phyloP scores from a whole-genome alignment of 192 early-diverging fungal genomes.

The Mortierella claussenii region DNA sequence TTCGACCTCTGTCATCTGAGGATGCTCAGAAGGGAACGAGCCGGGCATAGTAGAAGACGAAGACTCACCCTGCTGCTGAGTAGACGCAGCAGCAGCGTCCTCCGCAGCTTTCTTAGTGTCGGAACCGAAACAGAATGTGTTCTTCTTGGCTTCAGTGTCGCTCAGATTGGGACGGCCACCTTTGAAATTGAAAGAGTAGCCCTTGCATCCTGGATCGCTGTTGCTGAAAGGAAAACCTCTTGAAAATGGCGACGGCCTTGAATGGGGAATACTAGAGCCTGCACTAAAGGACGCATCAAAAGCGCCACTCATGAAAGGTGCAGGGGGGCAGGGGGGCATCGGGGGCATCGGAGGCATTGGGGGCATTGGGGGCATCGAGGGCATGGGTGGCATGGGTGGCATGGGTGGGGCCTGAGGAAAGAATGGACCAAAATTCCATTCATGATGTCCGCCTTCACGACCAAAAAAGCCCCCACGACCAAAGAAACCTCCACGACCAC shows the following conservation, averaged over 20 bases:
- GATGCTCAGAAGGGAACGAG: too few relatives aligned
- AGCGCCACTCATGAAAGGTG: too few relatives aligned
- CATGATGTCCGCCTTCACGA: not conserved
- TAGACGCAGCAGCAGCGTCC: not conserved
- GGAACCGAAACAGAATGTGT: not conserved
- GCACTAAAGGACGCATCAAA: not conserved
- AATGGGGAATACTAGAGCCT: conserved; percentile 9
- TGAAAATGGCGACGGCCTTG: conserved; percentile 22
- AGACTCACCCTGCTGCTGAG: conserved; percentile 14
- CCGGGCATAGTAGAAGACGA: conserved; percentile 32
- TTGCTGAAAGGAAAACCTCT: conserved; percentile 30
- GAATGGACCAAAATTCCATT: not conserved
- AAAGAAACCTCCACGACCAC: conserved; percentile 13
- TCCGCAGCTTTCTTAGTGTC: conserved; percentile 6
- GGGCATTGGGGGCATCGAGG: conserved; percentile 30
- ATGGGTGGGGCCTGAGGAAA: conserved; percentile 8
- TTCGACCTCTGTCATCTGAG: conserved; percentile 25
- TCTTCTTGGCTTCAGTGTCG: conserved; percentile 17
- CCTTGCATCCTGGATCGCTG: conserved; percentile 20
- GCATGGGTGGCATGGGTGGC: conserved; percentile 31
- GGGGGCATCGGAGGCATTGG: conserved; percentile 24
- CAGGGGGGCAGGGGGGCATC: conserved; percentile 1
- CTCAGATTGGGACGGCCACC: conserved; percentile 14
- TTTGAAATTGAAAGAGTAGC: conserved; percentile 8
- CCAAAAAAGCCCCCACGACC: conserved; percentile 4